Evolutionary conservation across 2,329 filamentous ascomycete species (phyloP).

Genomic region (Aspergillus pseudonomiae): DNA sequence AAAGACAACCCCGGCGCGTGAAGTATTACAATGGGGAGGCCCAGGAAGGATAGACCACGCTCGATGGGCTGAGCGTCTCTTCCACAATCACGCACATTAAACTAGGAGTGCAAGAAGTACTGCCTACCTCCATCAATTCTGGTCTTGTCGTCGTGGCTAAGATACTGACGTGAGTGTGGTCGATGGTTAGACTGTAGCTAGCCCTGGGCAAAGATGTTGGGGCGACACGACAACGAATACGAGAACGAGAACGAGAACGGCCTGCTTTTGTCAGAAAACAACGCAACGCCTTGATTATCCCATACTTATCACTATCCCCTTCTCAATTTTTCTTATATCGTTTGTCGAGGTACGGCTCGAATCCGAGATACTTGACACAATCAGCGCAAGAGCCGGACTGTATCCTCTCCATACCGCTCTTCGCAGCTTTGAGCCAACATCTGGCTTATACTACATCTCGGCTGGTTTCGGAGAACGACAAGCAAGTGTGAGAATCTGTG

Average conservation of each 20-base stretch:
- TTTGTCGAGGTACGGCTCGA: neutral
- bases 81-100: neutral
- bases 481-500: neutral
- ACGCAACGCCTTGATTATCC: neutral
- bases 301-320: neutral
- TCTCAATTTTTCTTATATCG: neutral
- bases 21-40: neutral
- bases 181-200: neutral
- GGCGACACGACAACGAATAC: neutral
- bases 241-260: neutral
- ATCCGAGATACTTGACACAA: neutral
- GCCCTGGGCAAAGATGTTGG: neutral
- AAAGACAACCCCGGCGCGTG: neutral
- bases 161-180: neutral
- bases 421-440: neutral
- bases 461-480: neutral
- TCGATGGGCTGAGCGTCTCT: neutral
- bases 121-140: neutral
- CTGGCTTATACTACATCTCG: neutral
- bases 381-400: neutral
- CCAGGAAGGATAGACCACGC: neutral
- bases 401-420: neutral
- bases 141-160: neutral
- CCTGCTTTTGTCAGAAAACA: neutral
- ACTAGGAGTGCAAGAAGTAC: too few relatives aligned